Percentiles rank a stretch among this genome's conserved stretches.
Evolutionary conservation across 1,284 basidiomycete genomes (phyloP).

Genomic region (Meripilus lineatus): DNA sequence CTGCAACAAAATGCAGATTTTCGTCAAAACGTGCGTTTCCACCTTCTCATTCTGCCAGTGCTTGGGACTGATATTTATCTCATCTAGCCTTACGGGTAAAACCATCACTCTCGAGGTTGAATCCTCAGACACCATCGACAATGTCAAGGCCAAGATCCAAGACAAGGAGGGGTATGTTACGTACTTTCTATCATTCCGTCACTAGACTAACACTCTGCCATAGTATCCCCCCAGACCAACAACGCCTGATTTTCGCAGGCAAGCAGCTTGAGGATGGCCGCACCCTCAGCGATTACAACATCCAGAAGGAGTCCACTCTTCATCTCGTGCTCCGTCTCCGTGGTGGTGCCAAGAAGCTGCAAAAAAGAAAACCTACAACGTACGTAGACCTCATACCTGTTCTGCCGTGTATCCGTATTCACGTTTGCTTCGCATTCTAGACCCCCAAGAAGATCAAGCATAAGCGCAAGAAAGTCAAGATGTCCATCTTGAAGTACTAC

Average conservation of each 20-base stretch:
- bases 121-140: slow-evolving; percentile 96
- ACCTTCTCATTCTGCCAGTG: not conserved
- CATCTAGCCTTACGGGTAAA: slow-evolving; percentile 99
- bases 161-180: slow-evolving; percentile 91
- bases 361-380: slow-evolving; percentile 99
- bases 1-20: slow-evolving; percentile 89
- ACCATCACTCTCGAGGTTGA: slow-evolving; percentile 98
- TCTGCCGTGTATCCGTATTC: not conserved
- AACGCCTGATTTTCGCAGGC: slow-evolving; percentile 96
- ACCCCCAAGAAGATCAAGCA: slow-evolving; percentile 99
- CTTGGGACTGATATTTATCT: slow-evolving; percentile 7
- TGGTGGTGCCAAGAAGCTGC: slow-evolving; percentile 98
- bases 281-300: slow-evolving; percentile 89
- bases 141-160: slow-evolving; percentile 96
- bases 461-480: slow-evolving; percentile 99
- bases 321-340: slow-evolving; percentile 94
- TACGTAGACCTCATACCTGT: slow-evolving; percentile 28
- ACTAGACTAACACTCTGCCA: not conserved
- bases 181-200: slow-evolving; percentile 3
- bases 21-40: slow-evolving; percentile 82
- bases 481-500: slow-evolving; percentile 99
- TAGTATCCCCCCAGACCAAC: slow-evolving; percentile 93
- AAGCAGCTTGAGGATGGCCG: slow-evolving; percentile 97
- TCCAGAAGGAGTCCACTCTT: slow-evolving; percentile 95
- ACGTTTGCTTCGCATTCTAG: slow-evolving; percentile 34